Conservation (phyloP, 1,139 yeast genomes). For the Saccharomyces hybrid region DNA sequence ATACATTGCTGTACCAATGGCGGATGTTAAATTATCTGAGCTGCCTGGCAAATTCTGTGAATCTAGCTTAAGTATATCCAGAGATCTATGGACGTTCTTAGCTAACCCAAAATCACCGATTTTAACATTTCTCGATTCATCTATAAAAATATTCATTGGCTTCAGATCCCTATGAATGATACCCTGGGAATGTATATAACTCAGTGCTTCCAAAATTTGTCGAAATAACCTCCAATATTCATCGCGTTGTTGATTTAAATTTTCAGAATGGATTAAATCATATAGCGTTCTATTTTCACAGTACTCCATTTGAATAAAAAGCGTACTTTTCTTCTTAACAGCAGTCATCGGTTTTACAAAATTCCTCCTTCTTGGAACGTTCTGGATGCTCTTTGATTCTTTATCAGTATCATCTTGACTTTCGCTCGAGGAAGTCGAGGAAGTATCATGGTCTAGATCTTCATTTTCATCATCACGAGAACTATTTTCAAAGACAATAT, state of each 20-base stretch:
- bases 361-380: slow-evolving; percentile 24
- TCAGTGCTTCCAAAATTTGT: slow-evolving; percentile 83
- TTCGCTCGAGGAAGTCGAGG: slow-evolving; percentile 4
- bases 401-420: slow-evolving; percentile 4
- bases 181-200: slow-evolving; percentile 88
- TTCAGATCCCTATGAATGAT: slow-evolving; percentile 92
- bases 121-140: slow-evolving; percentile 77
- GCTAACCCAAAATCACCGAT: slow-evolving; percentile 98
- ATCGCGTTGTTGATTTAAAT: slow-evolving; percentile 60
- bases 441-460: background rate
- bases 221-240: slow-evolving; percentile 88
- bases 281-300: slow-evolving; percentile 88
- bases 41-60: slow-evolving; percentile 29
- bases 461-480: slow-evolving; percentile 28
- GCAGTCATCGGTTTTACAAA: slow-evolving; percentile 16
- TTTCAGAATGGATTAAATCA: slow-evolving; percentile 69
- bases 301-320: slow-evolving; percentile 93
- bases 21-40: slow-evolving; percentile 78
- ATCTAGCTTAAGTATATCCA: slow-evolving; percentile 30
- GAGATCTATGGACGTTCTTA: slow-evolving; percentile 57
- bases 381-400: background rate
- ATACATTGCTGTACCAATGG: slow-evolving; percentile 87
- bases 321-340: slow-evolving; percentile 39
- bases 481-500: slow-evolving; percentile 50
- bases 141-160: slow-evolving; percentile 93